Base-by-base conservation (phyloP, 1,139 yeast species). In the Geotrichum cucujoidarum region DNA sequence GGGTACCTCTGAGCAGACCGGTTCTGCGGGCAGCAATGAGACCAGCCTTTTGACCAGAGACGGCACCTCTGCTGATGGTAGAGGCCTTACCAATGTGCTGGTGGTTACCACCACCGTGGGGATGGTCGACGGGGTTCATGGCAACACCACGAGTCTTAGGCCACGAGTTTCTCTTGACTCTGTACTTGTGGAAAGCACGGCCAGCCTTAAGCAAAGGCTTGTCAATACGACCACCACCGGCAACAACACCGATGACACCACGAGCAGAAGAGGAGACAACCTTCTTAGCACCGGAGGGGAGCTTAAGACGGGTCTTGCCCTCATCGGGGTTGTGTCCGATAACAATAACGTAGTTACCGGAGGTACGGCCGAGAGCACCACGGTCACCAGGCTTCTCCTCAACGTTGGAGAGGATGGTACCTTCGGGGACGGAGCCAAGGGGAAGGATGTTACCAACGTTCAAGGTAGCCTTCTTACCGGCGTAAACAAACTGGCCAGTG, bases 21-120 rank as follows among this genome's bases (percentile, higher is more conserved):
- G 98, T 94, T 86, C 98, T 89, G 88, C 99, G 90, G 75, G 99
- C 98, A 71, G 99, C 98, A 74, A 94, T 94, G 74, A 92, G 90
- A 92, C 98, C 98, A 75, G 95, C 96, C 95, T 92, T 92, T 82
- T 92, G 98, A 89, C 98, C 98, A 70, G 98, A 80, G 74, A 92
- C 98, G 68, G 98, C 97, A 76, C 95, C 95, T 86, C 98, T 89
- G 67, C 96, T 84, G 71, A 92, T 92, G 72, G 98, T 92, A 70
- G 98, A 92, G 73, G 98, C 98, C 85, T 92, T 92, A 90, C 98
- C 97, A 83, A 92, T 92, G 77, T 92, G 98, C 83, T 92, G 98
- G 80, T 92, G 98, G 97, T 92, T 92, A 92, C 98, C 98, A 90
- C 98, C 98, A 86, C 98, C 98, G 77, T 90, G 97, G 75, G 97